Evolutionary conservation across 768 basidiomycete genomes (phyloP), one percentile per base, ranked within the genome.

Genomic region (Serendipita vermifera): DNA sequence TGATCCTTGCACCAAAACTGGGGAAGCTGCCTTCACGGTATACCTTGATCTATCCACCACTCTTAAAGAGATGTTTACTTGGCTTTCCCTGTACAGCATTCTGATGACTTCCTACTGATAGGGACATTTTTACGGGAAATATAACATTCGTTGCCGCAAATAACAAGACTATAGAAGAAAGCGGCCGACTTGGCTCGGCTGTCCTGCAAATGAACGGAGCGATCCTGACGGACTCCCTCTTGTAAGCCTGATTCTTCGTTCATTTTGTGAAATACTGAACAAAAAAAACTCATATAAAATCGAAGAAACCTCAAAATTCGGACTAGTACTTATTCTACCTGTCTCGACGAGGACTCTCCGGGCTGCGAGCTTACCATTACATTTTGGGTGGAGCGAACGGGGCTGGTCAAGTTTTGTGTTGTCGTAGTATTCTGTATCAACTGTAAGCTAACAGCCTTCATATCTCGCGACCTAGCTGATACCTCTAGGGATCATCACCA

Each of bases 351-450:
- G 7, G 27, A 29, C 6, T 15, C 7, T 22, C 20, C 20, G 4
- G 46, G 46, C 4, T 51, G 46, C 46, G 46, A 51, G 29, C 29
- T 51, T 15, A 51, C 31, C 22, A 29, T 51, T 6, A 20, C 24
- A 29, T 6, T 51, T 11, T 29, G 27, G 46, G 46, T 51, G 4
- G 29, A 17, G 5, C 9, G 46, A 51, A 51, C 46, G 46, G 46
- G 46, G 7, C 46, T 51, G 20, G 46, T 51, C 46, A 51, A 51
- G 46, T 51, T 51, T 51, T 11, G 13, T 29, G 46, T 51, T 9
- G n/a, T 51, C 29, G 46, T 29, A 20, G 46, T 51, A 20, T 51
- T 51, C 29, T 15, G n/a, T 2, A 29, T 51, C 46, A 51, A 51
- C n/a, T 51, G 46, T 51, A 36, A 36, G 35, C 35, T 36, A 36